A percentile compares a stretch with the other conserved stretches of the same genome.
Evolutionary conservation across 805 yeast species (phyloP).

Genomic region (Nakazawaea ernobii): DNA sequence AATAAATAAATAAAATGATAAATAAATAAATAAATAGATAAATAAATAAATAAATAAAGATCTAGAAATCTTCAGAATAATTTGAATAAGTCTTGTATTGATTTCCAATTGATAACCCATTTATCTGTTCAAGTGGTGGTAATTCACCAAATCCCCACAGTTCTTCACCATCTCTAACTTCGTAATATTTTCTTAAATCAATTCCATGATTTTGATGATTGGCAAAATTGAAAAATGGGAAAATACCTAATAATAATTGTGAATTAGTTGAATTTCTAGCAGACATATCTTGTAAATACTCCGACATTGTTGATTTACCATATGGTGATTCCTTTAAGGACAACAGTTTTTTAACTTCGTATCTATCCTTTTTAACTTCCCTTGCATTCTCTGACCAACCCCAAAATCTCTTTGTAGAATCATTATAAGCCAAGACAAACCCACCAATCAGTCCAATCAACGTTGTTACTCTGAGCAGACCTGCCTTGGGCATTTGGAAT

Average conservation of each 20-base stretch:
- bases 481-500: constrained; percentile 45
- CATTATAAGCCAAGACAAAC: constrained; percentile 61
- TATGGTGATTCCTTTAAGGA: constrained; percentile 63
- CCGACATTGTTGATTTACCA: constrained; percentile 58
- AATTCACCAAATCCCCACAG: constrained; percentile 42
- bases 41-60: not conserved
- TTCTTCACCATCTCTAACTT: constrained; percentile 53
- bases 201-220: constrained; percentile 81
- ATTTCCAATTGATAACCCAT: constrained; percentile 20
- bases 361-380: constrained; percentile 70
- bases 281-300: constrained; percentile 68
- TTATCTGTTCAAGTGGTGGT: constrained; percentile 46
- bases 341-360: constrained; percentile 61
- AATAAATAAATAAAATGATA: constrained; percentile 11
- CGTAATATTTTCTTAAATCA: constrained; percentile 55
- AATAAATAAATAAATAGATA: constrained; percentile 8
- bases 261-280: constrained; percentile 75
- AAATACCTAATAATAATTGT: constrained; percentile 46
- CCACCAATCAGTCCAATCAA: constrained; percentile 69
- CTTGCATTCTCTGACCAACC: constrained; percentile 69
- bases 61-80: constrained; percentile 11
- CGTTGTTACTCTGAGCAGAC: constrained; percentile 53
- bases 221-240: constrained; percentile 82
- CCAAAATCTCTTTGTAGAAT: constrained; percentile 67
- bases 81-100: constrained; percentile 14